Conservation (phyloP, 192 early-diverging fungal genomes). For the Podila verticillata region DNA sequence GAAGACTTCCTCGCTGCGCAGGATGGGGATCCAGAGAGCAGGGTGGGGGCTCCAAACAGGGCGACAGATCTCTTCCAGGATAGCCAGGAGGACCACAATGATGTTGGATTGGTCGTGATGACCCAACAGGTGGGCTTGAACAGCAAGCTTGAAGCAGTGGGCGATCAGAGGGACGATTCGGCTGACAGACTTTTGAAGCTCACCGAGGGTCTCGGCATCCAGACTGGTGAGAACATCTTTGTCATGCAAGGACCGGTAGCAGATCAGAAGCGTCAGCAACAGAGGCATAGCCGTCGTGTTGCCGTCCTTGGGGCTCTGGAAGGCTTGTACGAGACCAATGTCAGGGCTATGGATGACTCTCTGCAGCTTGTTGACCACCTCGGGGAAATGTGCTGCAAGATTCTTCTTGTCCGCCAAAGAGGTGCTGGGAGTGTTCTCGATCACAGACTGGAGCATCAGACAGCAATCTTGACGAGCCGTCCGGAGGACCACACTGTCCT, state of each 20-base stretch:
- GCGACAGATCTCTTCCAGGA: slow-evolving; percentile 53
- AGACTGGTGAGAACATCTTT: slow-evolving; percentile 32
- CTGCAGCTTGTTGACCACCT: slow-evolving; percentile 39
- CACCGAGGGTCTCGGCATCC: slow-evolving; percentile 3
- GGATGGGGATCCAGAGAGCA: slow-evolving; percentile 46
- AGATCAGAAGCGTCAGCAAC: slow-evolving; percentile 25
- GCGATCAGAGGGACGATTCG: slow-evolving; percentile 20
- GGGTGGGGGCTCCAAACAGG: slow-evolving; percentile 45
- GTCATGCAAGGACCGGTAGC: slow-evolving; percentile 47
- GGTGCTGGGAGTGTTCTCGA: slow-evolving; percentile 20
- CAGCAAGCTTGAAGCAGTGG: slow-evolving; percentile 18
- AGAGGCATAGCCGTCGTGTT: slow-evolving; percentile 19
- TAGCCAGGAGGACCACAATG: slow-evolving; percentile 49
- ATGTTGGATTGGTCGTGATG: slow-evolving; percentile 50
- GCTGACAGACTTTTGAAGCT: slow-evolving; percentile 29
- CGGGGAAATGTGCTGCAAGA: slow-evolving; percentile 35
- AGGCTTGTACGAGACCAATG: slow-evolving; percentile 21
- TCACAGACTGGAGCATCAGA: slow-evolving; percentile 32
- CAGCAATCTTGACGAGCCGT: slow-evolving; percentile 41
- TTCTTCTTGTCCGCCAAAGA: slow-evolving; percentile 46
- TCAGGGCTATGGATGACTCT: slow-evolving; percentile 28
- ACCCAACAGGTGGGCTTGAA: slow-evolving; percentile 26
- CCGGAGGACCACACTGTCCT: slow-evolving; percentile 27
- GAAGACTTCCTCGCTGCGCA: slow-evolving; percentile 47
- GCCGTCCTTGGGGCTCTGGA: slow-evolving; percentile 20